Evolutionary conservation across 495 filamentous ascomycete species (phyloP).

Genomic region (Acidiella bohemica): DNA sequence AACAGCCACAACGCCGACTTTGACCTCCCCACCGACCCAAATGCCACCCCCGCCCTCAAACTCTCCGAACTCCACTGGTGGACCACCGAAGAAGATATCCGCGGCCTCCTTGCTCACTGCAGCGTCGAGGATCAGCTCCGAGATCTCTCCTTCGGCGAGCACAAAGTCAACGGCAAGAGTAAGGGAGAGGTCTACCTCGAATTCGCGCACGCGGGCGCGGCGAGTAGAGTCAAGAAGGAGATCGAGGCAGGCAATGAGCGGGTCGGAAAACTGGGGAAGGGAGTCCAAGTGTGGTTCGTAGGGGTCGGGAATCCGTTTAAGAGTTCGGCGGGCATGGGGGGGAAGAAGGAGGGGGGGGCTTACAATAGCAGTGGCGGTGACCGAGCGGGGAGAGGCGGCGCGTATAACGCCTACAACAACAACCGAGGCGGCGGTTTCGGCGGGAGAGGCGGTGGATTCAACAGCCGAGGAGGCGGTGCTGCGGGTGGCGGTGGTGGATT

Average conservation of each 20-base stretch:
- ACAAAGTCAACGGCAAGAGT: conserved; percentile 97
- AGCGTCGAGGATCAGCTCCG: conserved; percentile 71
- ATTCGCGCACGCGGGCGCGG: conserved; percentile 70
- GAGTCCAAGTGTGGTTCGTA: conserved; percentile 18
- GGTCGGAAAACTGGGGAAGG: conserved; percentile 30
- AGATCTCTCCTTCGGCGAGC: conserved; percentile 90
- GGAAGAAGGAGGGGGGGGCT: conserved; percentile 7
- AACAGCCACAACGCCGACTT: conserved; percentile 41
- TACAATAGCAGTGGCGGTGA: no score
- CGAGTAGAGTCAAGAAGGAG: conserved; percentile 69
- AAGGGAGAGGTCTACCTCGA: conserved; percentile 92
- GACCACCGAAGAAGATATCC: conserved; percentile 89
- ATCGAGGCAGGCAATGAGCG: conserved; percentile 43
- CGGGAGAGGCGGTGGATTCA: conserved; percentile 27
- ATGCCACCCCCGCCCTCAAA: conserved; percentile 68
- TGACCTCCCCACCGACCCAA: conserved; percentile 63
- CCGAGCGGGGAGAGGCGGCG: conserved; percentile 8
- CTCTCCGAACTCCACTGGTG: conserved; percentile 91
- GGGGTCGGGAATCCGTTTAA: conserved; percentile 11
- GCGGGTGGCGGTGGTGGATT: conserved; percentile 23
- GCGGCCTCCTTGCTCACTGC: conserved; percentile 40
- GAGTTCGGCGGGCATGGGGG: conserved; percentile 4
- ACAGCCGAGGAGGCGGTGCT: conserved; percentile 16
- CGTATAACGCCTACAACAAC: conserved; percentile 30
- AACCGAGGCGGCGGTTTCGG: conserved; percentile 32